Evolutionary conservation across 2,329 filamentous ascomycete genomes (phyloP).

Genomic region (Hansfordia pulvinata): DNA sequence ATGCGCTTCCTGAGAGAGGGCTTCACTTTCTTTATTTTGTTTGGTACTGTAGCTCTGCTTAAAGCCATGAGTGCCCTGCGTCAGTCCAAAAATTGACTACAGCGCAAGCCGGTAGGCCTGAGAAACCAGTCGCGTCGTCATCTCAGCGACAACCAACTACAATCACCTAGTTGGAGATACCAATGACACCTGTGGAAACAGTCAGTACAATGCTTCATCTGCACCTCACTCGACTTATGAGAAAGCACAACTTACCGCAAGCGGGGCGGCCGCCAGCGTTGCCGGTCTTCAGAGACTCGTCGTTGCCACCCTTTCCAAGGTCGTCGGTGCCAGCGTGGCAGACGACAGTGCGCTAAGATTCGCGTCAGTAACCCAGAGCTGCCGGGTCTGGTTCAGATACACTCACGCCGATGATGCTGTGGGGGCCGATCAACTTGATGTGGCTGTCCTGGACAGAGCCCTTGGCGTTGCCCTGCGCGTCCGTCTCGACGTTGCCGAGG

Average conservation of each 20-base stretch:
- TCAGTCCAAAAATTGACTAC: too few relatives aligned
- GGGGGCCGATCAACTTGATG: conserved; percentile 89
- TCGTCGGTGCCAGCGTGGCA: conserved; percentile 93
- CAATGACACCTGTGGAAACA: conserved; percentile 57
- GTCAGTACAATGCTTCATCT: too few relatives aligned
- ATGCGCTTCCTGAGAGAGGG: too few relatives aligned
- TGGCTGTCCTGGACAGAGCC: conserved; percentile 68
- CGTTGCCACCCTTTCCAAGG: conserved; percentile 80
- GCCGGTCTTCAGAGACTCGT: conserved; percentile 96
- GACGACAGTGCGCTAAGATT: conserved; percentile 71
- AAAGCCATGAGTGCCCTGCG: too few relatives aligned
- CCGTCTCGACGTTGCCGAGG: conserved; percentile 93
- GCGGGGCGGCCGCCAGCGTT: conserved; percentile 89
- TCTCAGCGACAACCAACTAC: too few relatives aligned
- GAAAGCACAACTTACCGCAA: conserved; percentile 68
- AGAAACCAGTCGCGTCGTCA: too few relatives aligned
- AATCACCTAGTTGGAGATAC: conserved; percentile 57
- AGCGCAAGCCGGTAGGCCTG: too few relatives aligned
- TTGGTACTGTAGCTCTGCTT: too few relatives aligned
- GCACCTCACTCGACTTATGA: too few relatives aligned
- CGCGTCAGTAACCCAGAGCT: conserved; percentile 9
- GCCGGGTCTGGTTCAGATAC: background rate
- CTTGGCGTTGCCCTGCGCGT: conserved; percentile 80
- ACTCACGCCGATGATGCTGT: conserved; percentile 85
- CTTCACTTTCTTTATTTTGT: too few relatives aligned